These are phyloP conservation scores for Thraustotheca clavata DNA, from an alignment of 352 stramenopile genomes.

Conservation along the genomic window DNA sequence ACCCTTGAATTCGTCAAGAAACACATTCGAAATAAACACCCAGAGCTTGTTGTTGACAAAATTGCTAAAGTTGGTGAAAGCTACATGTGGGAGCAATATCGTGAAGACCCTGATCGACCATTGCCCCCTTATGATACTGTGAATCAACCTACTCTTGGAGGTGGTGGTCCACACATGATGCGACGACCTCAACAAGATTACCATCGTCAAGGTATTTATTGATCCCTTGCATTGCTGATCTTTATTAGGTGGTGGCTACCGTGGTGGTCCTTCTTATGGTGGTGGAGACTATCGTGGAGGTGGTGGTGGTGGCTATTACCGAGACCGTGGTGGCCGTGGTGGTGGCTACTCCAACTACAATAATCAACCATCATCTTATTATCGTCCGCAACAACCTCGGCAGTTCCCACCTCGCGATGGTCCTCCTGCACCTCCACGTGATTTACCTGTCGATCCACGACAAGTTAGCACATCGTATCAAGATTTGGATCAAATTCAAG, in stretches of 20 bases:
- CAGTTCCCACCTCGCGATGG: constrained; percentile 22
- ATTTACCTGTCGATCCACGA: constrained; percentile 67
- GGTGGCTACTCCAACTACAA: constrained; percentile 23
- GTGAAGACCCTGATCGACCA: constrained; percentile 67
- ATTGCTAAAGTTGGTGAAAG: constrained; percentile 70
- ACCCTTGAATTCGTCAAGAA: constrained; percentile 84
- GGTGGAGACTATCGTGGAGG: constrained; percentile 18
- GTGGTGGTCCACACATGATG: constrained; percentile 16
- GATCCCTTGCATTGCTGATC: not conserved
- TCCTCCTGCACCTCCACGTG: constrained; percentile 35
- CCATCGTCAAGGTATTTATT: constrained; percentile 26
- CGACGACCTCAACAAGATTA: not conserved
- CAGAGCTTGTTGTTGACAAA: constrained; percentile 73
- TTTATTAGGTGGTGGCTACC: constrained; percentile 24
- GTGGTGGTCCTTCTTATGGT: constrained; percentile 23
- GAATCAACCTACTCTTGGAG: constrained; percentile 44
- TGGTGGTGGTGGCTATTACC: constrained; percentile 41
- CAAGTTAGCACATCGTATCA: constrained; percentile 79
- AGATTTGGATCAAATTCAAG: constrained; percentile 73
- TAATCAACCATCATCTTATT: constrained; percentile 34
- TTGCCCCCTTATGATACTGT: constrained; percentile 63
- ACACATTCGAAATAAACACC: constrained; percentile 83
- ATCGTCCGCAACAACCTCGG: constrained; percentile 33
- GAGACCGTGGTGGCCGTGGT: constrained; percentile 45
- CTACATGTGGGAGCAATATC: constrained; percentile 85